These are phyloP conservation scores for Fusarium falciforme DNA, from an alignment of 2,329 filamentous ascomycete genomes.

Conservation along the genomic window DNA sequence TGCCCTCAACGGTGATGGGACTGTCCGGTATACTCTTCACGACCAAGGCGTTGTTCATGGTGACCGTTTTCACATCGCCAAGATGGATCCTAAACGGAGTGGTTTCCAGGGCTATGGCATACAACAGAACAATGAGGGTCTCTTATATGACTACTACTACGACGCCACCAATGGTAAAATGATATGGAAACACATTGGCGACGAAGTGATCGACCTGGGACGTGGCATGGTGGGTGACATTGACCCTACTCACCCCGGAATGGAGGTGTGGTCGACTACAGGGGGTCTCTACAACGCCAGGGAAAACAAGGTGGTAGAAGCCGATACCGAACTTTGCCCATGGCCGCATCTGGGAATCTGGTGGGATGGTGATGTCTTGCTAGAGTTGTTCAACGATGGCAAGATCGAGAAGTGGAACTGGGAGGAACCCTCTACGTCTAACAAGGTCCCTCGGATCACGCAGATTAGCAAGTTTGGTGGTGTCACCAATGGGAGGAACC, in stretches of 20 bases:
- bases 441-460: constrained; percentile 4
- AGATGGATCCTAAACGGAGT: constrained; percentile 33
- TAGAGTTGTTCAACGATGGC: constrained; percentile 40
- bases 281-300: constrained; percentile 33
- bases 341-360: constrained; percentile 31
- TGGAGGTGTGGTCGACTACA: constrained; percentile 38
- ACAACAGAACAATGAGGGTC: constrained; percentile 32
- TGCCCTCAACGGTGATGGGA: constrained; percentile 36
- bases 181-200: constrained; percentile 32
- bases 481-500: constrained; percentile 13
- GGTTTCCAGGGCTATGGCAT: constrained; percentile 38
- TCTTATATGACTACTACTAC: constrained; percentile 40
- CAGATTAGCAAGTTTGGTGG: constrained; percentile 3
- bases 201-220: constrained; percentile 12
- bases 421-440: not conserved
- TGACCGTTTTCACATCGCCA: constrained; percentile 39
- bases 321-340: not conserved
- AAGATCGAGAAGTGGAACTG: constrained; percentile 39
- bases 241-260: constrained; percentile 28
- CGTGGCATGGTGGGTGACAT: constrained; percentile 39
- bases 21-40: constrained; percentile 27
- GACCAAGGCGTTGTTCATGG: constrained; percentile 33
- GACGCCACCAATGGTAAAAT: constrained; percentile 27
- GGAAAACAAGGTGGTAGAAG: constrained; percentile 13
- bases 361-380: constrained; percentile 29